Conservation (phyloP, 305 asterid species). For the Plantago coronopus region DNA sequence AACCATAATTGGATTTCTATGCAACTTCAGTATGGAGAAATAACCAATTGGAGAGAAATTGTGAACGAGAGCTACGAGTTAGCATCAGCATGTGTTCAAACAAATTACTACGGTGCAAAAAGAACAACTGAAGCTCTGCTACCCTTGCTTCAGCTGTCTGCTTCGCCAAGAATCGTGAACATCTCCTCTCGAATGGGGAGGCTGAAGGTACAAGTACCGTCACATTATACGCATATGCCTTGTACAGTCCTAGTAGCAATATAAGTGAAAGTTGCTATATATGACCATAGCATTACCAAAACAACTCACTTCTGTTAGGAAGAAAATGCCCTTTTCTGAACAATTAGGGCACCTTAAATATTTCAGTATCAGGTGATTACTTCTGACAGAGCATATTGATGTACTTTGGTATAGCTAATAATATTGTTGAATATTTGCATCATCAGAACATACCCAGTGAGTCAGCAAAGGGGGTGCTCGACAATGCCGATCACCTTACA, state of each 20-base stretch:
- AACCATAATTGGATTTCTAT: background rate
- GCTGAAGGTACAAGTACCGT: constrained; percentile 13
- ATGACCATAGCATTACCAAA: too few species aligned
- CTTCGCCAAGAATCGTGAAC: constrained; percentile 49
- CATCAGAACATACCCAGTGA: constrained; percentile 41
- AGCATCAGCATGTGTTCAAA: constrained; percentile 33
- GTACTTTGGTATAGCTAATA: too few species aligned
- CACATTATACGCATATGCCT: background rate
- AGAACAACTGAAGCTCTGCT: constrained; percentile 38
- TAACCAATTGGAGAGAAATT: constrained; percentile 28
- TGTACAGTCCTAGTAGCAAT: too few species aligned
- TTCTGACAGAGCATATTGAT: too few species aligned
- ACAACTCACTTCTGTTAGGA: too few species aligned
- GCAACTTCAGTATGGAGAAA: constrained; percentile 27
- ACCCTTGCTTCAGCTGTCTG: constrained; percentile 48
- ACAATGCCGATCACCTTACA: constrained; percentile 34
- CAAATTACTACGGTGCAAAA: constrained; percentile 53
- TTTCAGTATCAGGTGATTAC: too few species aligned
- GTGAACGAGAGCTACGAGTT: constrained; percentile 28
- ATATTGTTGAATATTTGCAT: background rate
- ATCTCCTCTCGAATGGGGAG: constrained; percentile 44
- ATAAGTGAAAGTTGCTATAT: too few species aligned
- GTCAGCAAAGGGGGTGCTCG: constrained; percentile 44
- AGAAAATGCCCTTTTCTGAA: too few species aligned
- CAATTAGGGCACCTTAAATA: too few species aligned